These are phyloP conservation scores for Elaeis guineensis DNA, from an alignment of 176 grass and related monocot genomes.

Conservation along the genomic window DNA sequence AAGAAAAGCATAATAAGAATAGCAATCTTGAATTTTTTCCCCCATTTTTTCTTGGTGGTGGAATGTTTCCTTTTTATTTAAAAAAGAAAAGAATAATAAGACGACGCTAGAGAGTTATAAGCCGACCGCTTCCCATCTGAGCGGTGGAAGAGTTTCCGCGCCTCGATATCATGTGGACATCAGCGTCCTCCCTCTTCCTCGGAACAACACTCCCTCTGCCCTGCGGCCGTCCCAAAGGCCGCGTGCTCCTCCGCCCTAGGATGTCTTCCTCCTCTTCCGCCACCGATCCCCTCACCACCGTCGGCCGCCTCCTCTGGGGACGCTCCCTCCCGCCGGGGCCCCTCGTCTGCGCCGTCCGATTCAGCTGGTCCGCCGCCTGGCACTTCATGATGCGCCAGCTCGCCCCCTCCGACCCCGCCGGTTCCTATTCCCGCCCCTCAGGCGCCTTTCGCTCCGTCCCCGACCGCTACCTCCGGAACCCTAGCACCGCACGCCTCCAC, in stretches of 20 bases:
- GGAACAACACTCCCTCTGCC: background rate
- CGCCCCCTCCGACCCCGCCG: conserved; percentile 44
- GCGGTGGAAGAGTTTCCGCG: background rate
- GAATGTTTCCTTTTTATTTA: no score
- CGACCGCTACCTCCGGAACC: conserved; percentile 18
- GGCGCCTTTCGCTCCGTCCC: conserved; percentile 50
- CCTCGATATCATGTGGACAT: conserved; percentile 8
- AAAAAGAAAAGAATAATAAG: no score
- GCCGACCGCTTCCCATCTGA: background rate
- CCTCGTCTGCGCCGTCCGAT: conserved; percentile 50
- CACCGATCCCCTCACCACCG: conserved; percentile 32
- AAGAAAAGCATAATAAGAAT: no score
- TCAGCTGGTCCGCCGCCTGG: conserved; percentile 47
- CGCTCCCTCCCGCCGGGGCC: conserved; percentile 40
- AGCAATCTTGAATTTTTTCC: no score
- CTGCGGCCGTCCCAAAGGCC: conserved; percentile 1
- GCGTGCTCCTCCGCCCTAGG: conserved; percentile 2
- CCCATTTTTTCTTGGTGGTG: no score
- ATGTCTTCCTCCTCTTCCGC: background rate
- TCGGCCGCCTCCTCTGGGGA: conserved; percentile 44
- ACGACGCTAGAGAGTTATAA: no score
- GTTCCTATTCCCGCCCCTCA: conserved; percentile 53
- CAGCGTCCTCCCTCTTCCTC: conserved; percentile 5
- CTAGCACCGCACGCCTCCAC: conserved; percentile 31
- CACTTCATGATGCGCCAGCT: conserved; percentile 85